phyloP scores from a whole-genome alignment of 2,329 filamentous ascomycete species.

The Helicocarpus griseus region DNA sequence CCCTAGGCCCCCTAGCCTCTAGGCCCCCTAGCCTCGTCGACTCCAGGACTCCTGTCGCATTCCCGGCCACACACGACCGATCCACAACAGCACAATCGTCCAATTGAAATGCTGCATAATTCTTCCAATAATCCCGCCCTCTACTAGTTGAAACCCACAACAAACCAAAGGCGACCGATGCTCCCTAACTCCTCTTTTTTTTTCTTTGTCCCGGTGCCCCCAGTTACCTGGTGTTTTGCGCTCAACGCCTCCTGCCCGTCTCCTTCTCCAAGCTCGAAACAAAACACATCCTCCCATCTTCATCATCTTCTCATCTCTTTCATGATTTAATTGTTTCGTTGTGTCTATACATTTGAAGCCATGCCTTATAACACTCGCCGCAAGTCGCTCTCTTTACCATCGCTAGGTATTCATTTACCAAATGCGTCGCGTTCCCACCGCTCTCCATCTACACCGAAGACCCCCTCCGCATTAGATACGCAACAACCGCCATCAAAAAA shows the following conservation, averaged over 20 bases:
- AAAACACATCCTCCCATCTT: background rate
- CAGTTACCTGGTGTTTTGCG: slow-evolving; percentile 1
- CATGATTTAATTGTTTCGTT: slow-evolving; percentile 11
- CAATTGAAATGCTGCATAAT: slow-evolving; percentile 8
- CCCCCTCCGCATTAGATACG: slow-evolving; percentile 49
- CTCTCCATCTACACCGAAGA: slow-evolving; percentile 53
- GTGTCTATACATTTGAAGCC: slow-evolving; percentile 16
- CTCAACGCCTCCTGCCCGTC: background rate
- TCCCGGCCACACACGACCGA: background rate
- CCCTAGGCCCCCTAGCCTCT: too few relatives aligned
- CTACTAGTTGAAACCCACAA: slow-evolving; percentile 10
- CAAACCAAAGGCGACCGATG: slow-evolving; percentile 6
- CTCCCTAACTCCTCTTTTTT: slow-evolving; percentile 6
- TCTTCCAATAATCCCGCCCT: slow-evolving; percentile 1
- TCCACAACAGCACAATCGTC: background rate
- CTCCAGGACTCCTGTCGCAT: slow-evolving; percentile 1
- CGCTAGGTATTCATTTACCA: slow-evolving; percentile 79
- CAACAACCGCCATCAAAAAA: slow-evolving; percentile 50
- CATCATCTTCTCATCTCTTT: slow-evolving; percentile 6
- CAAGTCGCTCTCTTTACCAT: slow-evolving; percentile 88
- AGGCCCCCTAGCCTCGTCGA: background rate
- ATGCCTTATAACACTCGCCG: slow-evolving; percentile 97
- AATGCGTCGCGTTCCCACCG: slow-evolving; percentile 47
- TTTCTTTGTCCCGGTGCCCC: slow-evolving; percentile 1
- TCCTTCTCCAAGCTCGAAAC: background rate